phyloP scores from a whole-genome alignment of 495 filamentous ascomycete species.

The Penicillium waksmanii region DNA sequence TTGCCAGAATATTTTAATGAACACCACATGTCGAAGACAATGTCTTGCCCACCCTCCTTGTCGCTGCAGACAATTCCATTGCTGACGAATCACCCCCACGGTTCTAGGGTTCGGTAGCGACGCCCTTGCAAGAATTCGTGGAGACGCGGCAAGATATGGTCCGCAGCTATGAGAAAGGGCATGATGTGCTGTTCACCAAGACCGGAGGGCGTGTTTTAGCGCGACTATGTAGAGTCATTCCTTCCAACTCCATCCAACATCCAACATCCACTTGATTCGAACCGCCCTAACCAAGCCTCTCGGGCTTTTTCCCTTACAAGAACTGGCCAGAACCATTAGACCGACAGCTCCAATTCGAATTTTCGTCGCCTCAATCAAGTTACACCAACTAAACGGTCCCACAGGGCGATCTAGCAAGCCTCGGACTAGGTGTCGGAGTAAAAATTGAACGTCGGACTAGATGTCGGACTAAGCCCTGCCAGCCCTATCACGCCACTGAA shows the following conservation, averaged over 20 bases:
- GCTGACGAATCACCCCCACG: not conserved
- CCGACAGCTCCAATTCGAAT: not conserved
- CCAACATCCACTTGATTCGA: too few species aligned
- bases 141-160: not conserved
- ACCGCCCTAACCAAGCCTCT: too few species aligned
- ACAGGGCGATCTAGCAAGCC: not conserved
- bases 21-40: not conserved
- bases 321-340: not conserved
- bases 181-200: constrained; percentile 7
- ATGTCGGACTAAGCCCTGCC: constrained; percentile 4
- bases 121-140: not conserved
- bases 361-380: constrained; percentile 15
- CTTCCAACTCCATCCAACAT: not conserved
- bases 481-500: constrained; percentile 1
- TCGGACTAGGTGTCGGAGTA: constrained; percentile 9
- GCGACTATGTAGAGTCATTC: not conserved
- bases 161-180: not conserved
- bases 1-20: too few species aligned
- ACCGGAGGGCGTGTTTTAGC: constrained; percentile 14
- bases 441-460: constrained; percentile 1
- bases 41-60: not conserved
- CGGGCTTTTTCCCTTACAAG: not conserved
- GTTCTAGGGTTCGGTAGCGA: not conserved
- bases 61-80: constrained; percentile 1
- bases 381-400: not conserved